phyloP scores from a whole-genome alignment of 2,329 filamentous ascomycete species.

The Xylariaceae sp. region DNA sequence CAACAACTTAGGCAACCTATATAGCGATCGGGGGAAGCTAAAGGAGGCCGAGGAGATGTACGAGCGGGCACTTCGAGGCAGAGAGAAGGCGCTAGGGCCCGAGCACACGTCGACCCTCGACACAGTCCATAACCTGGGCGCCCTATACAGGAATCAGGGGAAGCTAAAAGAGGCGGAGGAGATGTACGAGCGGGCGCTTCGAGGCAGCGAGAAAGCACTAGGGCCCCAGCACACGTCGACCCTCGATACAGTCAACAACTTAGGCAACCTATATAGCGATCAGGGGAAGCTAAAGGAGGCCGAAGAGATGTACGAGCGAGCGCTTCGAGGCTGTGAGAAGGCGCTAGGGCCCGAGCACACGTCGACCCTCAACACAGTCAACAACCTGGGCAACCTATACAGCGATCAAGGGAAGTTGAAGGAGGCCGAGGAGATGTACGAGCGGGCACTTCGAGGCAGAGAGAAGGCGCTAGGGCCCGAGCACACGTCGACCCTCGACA shows the following conservation, averaged over 20 bases:
- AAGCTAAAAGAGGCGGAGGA: constrained; percentile 24
- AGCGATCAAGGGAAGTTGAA: constrained; percentile 22
- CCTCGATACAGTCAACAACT: constrained; percentile 1
- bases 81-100: neutral
- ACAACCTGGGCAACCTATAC: constrained; percentile 32
- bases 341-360: neutral
- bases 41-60: constrained; percentile 30
- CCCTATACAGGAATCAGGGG: constrained; percentile 7
- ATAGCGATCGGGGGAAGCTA: constrained; percentile 24
- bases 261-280: constrained; percentile 3
- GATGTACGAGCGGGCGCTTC: constrained; percentile 30
- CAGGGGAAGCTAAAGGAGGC: constrained; percentile 26
- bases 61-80: constrained; percentile 27
- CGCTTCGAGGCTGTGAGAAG: constrained; percentile 23
- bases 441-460: constrained; percentile 27
- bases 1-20: constrained; percentile 31
- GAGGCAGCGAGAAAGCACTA: no score
- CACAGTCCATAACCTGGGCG: neutral
- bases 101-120: neutral
- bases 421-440: constrained; percentile 30
- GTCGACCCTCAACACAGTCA: neutral
- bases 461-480: constrained; percentile 1
- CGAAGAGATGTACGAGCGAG: constrained; percentile 30
- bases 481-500: neutral
- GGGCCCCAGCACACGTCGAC: no score